Evolutionary conservation across 2,329 filamentous ascomycete genomes (phyloP), one percentile per base, ranked within the genome.

Genomic region (Fusarium sp.): DNA sequence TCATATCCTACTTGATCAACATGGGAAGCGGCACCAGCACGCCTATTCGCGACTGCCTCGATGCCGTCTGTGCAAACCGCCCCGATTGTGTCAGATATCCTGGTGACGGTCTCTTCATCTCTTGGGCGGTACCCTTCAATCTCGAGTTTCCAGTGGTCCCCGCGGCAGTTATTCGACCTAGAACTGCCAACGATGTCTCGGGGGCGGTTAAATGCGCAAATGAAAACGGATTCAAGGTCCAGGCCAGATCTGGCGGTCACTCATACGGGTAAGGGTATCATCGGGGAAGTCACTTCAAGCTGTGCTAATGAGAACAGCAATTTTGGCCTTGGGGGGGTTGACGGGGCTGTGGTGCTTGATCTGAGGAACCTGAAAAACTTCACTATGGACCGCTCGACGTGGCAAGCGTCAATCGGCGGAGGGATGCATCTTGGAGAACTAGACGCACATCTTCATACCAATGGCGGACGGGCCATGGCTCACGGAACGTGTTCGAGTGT

Each of bases 211-310:
- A 87, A 60, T 92, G 91, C 77, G 91, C 90, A 6, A 83, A 79
- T 3, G 71, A 85, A 27, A 82, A 84, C 67, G 82, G 82, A 7
- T 80, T 89, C 62, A 88, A 88, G 72, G 89, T 92, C 0, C 90
- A 92, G 77, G 88, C 91, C 25, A 89, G 86, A 72, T 91, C 89
- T 2, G 91, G 91, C 5, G 91, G 91, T 0, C 91, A 93, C 76
- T 92, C 90, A 0, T 93, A 91, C 72, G 90, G 84, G 87, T 88
- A 79, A 75, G 86, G 70, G n/a, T 0, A 6, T 1, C 6, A 0
- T 54, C 13, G 0, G 5, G 2, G 23, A 3, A 0, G 5, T 0
- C 2, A 1, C 1, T 18, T 5, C 7, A 30, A 10, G 9, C 11
- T 11, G 13, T 8, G 50, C 45, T 73, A 2, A 71, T 3, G 1